phyloP scores from a whole-genome alignment of 2,329 filamentous ascomycete genomes.

The Penicillium sp. region DNA sequence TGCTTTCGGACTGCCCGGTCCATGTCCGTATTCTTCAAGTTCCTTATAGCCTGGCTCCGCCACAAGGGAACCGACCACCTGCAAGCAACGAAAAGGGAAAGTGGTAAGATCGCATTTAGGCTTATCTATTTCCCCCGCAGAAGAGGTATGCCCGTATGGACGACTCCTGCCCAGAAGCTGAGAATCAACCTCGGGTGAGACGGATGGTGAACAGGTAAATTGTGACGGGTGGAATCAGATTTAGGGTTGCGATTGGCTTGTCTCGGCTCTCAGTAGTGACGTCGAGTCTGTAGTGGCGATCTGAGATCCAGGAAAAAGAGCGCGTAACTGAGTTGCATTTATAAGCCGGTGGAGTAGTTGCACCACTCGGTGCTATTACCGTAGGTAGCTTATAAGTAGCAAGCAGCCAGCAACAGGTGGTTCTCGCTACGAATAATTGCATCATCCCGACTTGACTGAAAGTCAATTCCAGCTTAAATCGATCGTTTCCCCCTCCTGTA shows the following conservation, averaged over 20 bases:
- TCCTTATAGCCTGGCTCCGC: not conserved
- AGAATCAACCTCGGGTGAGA: not conserved
- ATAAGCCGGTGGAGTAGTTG: conserved; percentile 1
- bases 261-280: conserved; percentile 4
- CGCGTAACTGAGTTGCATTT: not conserved
- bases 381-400: not conserved
- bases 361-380: no score
- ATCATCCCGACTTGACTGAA: not conserved
- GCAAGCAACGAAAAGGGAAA: not conserved
- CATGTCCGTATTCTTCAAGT: no score
- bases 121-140: not conserved
- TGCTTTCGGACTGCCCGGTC: not conserved
- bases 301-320: not conserved
- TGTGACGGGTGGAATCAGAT: not conserved
- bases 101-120: not conserved
- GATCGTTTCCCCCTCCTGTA: not conserved
- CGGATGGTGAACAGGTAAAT: not conserved
- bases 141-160: not conserved
- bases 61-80: not conserved
- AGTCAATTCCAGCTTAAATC: no score
- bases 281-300: conserved; percentile 1
- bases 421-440: not conserved
- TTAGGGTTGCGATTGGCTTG: not conserved
- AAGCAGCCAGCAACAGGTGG: not conserved
- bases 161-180: not conserved